Base-by-base conservation (phyloP, 1,139 yeast genomes). In the Arxiozyma heterogenica region DNA sequence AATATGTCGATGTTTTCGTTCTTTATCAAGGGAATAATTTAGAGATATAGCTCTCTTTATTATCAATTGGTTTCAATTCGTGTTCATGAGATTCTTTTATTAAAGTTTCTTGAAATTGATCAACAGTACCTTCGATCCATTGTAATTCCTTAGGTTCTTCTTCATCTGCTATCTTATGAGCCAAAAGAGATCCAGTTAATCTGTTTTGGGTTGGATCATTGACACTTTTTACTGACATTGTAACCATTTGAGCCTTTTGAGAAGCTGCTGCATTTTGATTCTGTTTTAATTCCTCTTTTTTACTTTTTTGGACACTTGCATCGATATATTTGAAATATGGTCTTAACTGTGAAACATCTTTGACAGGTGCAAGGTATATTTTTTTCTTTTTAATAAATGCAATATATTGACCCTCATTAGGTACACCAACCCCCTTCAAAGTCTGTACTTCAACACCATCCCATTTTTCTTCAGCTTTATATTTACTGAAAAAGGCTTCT, bases 241-340 rank as follows among this genome's bases (percentile, higher is more conserved):
- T 87, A 47, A 85, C 83, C 43, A 84, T 82, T 56, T 81, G 84
- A 0, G 83, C 78, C 54, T 77, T 81, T 46, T 75, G 79, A 12
- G 63, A 55, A 47, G 75, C 73, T 43, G 78, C 76, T 3, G 53
- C 22, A 52, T 75, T 76, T 42, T 73, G 74, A 51, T 75, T 80
- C 57, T 65, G 67, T 58, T 65, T 71, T 53, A 62, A 64, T 53
- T 75, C 65, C 68, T 70, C 59, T 64, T 67, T 59, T 71, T 73
- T 56, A 64, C 59, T 61, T 55, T 60, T 69, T 67, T 59, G 64
- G 61, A 54, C 69, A 61, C 53, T 70, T 70, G 68, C 80, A 64
- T 86, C 95, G 52, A 90, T 81, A 66, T 90, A 87, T 59, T 78
- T 79, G 72, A 93, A 89, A 58, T 80, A 79, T 1, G 98, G 94